These are phyloP conservation scores for Apostasia shenzhenica DNA, from an alignment of 106 monocot genomes.

Conservation along the genomic window DNA sequence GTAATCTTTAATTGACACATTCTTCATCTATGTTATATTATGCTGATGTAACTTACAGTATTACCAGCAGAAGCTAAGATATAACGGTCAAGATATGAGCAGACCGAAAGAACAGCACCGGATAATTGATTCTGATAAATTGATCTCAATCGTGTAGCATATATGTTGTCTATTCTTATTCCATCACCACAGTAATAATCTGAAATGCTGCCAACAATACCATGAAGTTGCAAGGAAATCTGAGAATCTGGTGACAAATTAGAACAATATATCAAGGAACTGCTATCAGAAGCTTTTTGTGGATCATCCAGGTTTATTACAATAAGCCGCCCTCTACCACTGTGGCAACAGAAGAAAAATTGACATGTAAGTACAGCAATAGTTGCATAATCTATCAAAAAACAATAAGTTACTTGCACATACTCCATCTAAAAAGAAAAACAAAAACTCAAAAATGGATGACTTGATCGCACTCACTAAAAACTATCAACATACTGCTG, in stretches of 20 bases:
- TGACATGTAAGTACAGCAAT: neutral
- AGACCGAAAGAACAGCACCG: slow-evolving; percentile 75
- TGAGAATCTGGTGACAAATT: slow-evolving; percentile 30
- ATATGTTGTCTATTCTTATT: slow-evolving; percentile 38
- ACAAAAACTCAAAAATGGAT: too few relatives aligned
- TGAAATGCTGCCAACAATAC: slow-evolving; percentile 55
- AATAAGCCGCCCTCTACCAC: slow-evolving; percentile 71
- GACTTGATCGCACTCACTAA: too few relatives aligned
- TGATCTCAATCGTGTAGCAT: slow-evolving; percentile 32
- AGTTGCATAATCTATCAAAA: too few relatives aligned
- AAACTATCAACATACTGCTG: too few relatives aligned
- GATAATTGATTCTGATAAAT: slow-evolving; percentile 30
- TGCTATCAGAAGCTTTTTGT: slow-evolving; percentile 39
- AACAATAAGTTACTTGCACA: too few relatives aligned
- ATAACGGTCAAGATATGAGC: slow-evolving; percentile 68
- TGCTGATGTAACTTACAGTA: slow-evolving; percentile 48
- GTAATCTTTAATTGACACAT: neutral
- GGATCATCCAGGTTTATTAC: slow-evolving; percentile 47
- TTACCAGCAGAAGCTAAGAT: slow-evolving; percentile 87
- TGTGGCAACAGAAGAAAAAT: slow-evolving; percentile 22
- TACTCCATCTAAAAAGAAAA: too few relatives aligned
- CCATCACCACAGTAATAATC: slow-evolving; percentile 37
- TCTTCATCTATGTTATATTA: neutral
- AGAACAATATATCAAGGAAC: slow-evolving; percentile 21
- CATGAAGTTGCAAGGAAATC: slow-evolving; percentile 39